A percentile compares a stretch with the other conserved stretches of the same genome.
Evolutionary conservation across 2,329 filamentous ascomycete genomes (phyloP).

Genomic region (Exophiala mesophila): DNA sequence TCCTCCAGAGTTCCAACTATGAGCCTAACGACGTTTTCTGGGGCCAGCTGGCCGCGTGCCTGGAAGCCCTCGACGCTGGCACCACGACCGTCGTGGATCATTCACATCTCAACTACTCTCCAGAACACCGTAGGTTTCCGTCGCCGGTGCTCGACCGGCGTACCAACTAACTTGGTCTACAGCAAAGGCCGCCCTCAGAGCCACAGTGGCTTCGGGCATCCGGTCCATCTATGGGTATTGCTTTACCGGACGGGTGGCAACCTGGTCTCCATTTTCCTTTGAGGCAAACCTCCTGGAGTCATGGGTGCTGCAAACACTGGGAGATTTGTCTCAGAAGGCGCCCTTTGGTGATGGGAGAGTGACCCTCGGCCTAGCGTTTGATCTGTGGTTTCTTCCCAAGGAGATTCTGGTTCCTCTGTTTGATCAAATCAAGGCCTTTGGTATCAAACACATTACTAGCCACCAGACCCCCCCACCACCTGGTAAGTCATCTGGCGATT

Average conservation of each 20-base stretch:
- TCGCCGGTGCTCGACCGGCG: too few species aligned
- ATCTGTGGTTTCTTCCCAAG: conserved; percentile 11
- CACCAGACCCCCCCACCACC: conserved; percentile 15
- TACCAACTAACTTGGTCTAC: too few species aligned
- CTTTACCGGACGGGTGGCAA: conserved; percentile 21
- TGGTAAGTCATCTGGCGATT: too few species aligned
- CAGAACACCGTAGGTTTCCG: conserved; percentile 23
- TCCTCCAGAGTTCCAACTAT: conserved; percentile 34
- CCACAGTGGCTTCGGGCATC: conserved; percentile 28
- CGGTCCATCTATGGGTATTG: conserved; percentile 29
- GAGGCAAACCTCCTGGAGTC: conserved; percentile 12
- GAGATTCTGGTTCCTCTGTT: conserved; percentile 25
- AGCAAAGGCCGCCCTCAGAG: conserved; percentile 25
- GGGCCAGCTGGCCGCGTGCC: conserved; percentile 26
- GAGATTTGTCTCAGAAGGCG: conserved; percentile 12
- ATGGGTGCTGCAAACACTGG: conserved; percentile 26
- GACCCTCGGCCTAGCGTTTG: conserved; percentile 29
- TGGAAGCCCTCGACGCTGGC: conserved; percentile 13
- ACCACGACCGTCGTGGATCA: conserved; percentile 31
- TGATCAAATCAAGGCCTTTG: conserved; percentile 15
- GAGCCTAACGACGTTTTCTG: conserved; percentile 40
- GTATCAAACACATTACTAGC: conserved; percentile 26
- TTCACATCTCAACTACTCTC: conserved; percentile 27
- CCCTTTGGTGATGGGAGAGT: conserved; percentile 30
- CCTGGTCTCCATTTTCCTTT: conserved; percentile 19